Conservation (phyloP, 2,329 filamentous ascomycete genomes). For the Penicillium sp. region DNA sequence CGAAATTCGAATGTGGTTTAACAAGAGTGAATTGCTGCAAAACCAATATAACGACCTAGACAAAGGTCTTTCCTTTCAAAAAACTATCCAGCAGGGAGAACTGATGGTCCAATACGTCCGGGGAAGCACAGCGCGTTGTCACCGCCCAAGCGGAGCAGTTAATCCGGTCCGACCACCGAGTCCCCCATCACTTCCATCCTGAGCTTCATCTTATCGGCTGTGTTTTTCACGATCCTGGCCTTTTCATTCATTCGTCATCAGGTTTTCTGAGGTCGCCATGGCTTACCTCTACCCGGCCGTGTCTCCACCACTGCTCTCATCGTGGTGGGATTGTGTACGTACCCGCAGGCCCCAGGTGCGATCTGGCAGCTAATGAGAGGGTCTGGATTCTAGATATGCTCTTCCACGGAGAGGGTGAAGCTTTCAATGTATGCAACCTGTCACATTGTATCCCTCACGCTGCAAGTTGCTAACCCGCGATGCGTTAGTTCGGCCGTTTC, state of each 20-base stretch:
- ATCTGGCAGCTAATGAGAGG: slow-evolving; percentile 23
- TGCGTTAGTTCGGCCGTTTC: slow-evolving; percentile 78
- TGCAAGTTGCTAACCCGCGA: slow-evolving; percentile 19
- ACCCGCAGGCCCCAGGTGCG: slow-evolving; percentile 7
- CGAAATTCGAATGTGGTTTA: slow-evolving; percentile 2
- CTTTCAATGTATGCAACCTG: slow-evolving; percentile 74
- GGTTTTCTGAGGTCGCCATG: slow-evolving; percentile 54
- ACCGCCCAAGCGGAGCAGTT: slow-evolving; percentile 29
- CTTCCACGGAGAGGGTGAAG: slow-evolving; percentile 93
- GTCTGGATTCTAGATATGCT: slow-evolving; percentile 76
- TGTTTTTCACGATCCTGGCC: slow-evolving; percentile 17
- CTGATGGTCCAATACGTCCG: slow-evolving; percentile 20
- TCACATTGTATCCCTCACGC: background rate
- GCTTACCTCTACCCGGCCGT: slow-evolving; percentile 66
- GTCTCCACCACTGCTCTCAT: slow-evolving; percentile 68
- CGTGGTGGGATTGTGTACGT: slow-evolving; percentile 78
- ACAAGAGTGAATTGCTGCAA: background rate
- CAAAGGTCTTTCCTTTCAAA: background rate
- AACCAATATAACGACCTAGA: slow-evolving; percentile 4
- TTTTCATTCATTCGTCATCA: slow-evolving; percentile 25
- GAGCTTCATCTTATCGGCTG: slow-evolving; percentile 22
- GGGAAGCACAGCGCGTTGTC: slow-evolving; percentile 25
- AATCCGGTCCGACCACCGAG: slow-evolving; percentile 35
- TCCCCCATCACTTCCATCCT: slow-evolving; percentile 20
- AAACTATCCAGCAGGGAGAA: slow-evolving; percentile 3